Evolutionary conservation across 2,329 filamentous ascomycete genomes (phyloP).

Genomic region (Tolypocladium sp.): DNA sequence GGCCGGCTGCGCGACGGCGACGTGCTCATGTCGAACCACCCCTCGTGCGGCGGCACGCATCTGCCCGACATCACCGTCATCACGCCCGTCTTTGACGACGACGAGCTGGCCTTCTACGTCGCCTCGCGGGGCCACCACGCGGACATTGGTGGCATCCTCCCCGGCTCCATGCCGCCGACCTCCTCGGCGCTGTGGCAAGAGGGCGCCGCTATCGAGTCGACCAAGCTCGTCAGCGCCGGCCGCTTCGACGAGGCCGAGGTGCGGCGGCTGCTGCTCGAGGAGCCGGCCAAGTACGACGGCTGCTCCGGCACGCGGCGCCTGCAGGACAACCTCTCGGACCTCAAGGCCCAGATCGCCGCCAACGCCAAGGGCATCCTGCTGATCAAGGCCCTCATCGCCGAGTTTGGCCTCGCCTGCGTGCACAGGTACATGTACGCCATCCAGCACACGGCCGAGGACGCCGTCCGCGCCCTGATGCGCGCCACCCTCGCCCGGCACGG

Average conservation of each 20-base stretch:
- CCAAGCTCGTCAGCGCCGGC: slow-evolving; percentile 67
- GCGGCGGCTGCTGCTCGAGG: slow-evolving; percentile 59
- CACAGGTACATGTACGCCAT: slow-evolving; percentile 46
- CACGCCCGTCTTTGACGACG: slow-evolving; percentile 28
- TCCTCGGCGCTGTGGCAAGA: slow-evolving; percentile 58
- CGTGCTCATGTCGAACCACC: slow-evolving; percentile 26
- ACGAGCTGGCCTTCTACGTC: slow-evolving; percentile 36
- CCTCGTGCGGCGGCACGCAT: slow-evolving; percentile 26
- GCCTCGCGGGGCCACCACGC: slow-evolving; percentile 49
- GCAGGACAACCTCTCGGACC: slow-evolving; percentile 74
- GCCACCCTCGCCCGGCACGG: slow-evolving; percentile 7
- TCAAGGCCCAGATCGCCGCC: slow-evolving; percentile 79
- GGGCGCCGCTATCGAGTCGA: slow-evolving; percentile 54
- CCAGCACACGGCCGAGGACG: slow-evolving; percentile 37
- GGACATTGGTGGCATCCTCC: slow-evolving; percentile 64
- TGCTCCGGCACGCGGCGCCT: slow-evolving; percentile 73
- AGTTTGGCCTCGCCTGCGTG: slow-evolving; percentile 64
- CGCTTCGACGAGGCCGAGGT: slow-evolving; percentile 72
- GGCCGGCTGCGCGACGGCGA: slow-evolving; percentile 22
- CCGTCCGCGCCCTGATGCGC: slow-evolving; percentile 48
- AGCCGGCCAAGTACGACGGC: slow-evolving; percentile 65
- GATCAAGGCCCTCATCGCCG: slow-evolving; percentile 60
- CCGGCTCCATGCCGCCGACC: slow-evolving; percentile 75
- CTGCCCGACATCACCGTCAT: slow-evolving; percentile 29
- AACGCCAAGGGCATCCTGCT: slow-evolving; percentile 78